phyloP scores from a whole-genome alignment of 1,284 basidiomycete genomes.

The Bondarzewia mesenterica region DNA sequence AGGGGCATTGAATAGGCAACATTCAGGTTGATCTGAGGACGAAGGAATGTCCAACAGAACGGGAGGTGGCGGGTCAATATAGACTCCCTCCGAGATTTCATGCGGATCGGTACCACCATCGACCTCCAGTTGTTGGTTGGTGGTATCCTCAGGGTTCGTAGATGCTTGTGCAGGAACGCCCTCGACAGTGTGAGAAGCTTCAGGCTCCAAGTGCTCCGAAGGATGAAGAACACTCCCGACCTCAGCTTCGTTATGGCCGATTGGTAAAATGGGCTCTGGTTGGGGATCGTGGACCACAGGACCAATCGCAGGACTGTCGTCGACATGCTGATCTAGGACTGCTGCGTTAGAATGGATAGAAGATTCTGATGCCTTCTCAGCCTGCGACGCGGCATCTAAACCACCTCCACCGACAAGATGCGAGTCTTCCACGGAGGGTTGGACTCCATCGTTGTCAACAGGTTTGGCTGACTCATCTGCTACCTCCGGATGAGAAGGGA shows the following conservation, averaged over 20 bases:
- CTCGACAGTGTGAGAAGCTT: not conserved
- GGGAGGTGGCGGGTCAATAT: conserved; percentile 68
- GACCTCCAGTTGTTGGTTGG: conserved; percentile 5
- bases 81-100: conserved; percentile 62
- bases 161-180: not conserved
- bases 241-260: not conserved
- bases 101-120: conserved; percentile 36
- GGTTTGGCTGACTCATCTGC: too few species aligned
- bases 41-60: conserved; percentile 47
- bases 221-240: not conserved
- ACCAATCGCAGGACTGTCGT: not conserved
- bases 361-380: too few species aligned
- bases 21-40: conserved; percentile 31
- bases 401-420: too few species aligned
- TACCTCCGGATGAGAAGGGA: too few species aligned
- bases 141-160: too few species aligned
- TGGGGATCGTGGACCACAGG: not conserved
- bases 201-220: not conserved
- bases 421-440: too few species aligned
- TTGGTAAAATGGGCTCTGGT: not conserved
- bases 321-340: too few species aligned
- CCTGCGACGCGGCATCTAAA: too few species aligned
- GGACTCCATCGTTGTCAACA: too few species aligned
- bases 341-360: too few species aligned
- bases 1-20: conserved; percentile 54